Conservation (phyloP, 306 rosid species). For the Medicago ruthenica region DNA sequence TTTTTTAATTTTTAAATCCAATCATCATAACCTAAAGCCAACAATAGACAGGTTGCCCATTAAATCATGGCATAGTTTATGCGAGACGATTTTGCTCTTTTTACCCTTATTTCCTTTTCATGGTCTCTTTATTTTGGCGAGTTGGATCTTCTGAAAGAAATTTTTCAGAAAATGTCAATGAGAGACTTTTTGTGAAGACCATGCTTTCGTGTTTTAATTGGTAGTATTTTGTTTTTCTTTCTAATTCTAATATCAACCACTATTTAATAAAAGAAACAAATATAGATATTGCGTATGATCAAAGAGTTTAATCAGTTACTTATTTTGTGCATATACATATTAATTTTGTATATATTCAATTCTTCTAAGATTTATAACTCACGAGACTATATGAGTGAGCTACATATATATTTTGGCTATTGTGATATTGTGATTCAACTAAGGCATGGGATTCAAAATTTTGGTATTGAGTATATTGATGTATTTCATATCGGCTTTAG, state of each 20-base stretch:
- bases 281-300: not conserved
- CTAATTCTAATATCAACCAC: not conserved
- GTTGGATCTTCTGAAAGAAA: not conserved
- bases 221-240: not conserved
- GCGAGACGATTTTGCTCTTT: not conserved
- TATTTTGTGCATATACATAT: not conserved
- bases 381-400: not conserved
- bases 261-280: not conserved
- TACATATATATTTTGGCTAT: not conserved
- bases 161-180: not conserved
- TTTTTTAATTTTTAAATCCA: not conserved
- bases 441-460: slow-evolving; percentile 15
- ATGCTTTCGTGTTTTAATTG: not conserved
- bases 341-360: not conserved
- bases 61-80: not conserved
- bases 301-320: not conserved
- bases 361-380: too few relatives aligned
- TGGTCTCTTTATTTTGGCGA: not conserved
- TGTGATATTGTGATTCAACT: not conserved
- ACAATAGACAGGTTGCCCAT: not conserved
- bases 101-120: not conserved
- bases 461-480: not conserved
- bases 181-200: not conserved
- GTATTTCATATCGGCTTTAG: slow-evolving; percentile 19
- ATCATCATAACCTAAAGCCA: not conserved